Evolutionary conservation across 2,329 filamentous ascomycete genomes (phyloP).

Genomic region (Botrytis squamosa): DNA sequence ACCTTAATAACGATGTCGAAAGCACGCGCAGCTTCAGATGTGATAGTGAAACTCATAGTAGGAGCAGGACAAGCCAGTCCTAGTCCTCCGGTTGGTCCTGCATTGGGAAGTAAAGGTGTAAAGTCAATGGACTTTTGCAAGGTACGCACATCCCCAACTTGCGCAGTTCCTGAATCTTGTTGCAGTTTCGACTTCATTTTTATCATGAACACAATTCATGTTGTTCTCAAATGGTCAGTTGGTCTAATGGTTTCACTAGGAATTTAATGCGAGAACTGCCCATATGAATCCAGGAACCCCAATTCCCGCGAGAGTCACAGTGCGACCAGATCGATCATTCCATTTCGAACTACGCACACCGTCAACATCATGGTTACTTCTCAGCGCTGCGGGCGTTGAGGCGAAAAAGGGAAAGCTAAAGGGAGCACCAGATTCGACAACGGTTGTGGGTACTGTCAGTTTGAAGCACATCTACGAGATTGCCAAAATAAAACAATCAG

Average conservation of each 20-base stretch:
- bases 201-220: not conserved
- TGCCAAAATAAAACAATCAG: constrained; percentile 88
- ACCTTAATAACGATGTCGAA: constrained; percentile 38
- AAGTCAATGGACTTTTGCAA: constrained; percentile 99
- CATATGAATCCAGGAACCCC: constrained; percentile 81
- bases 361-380: constrained; percentile 85
- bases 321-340: constrained; percentile 91
- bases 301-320: constrained; percentile 84
- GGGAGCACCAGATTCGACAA: constrained; percentile 63
- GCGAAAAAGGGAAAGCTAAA: constrained; percentile 71
- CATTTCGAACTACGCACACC: constrained; percentile 91
- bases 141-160: constrained; percentile 48
- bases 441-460: constrained; percentile 78
- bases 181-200: not conserved
- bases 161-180: not conserved
- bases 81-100: constrained; percentile 93
- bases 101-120: constrained; percentile 93
- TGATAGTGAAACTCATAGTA: constrained; percentile 95
- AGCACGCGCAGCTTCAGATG: constrained; percentile 48
- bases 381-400: constrained; percentile 77
- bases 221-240: not conserved
- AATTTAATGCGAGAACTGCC: constrained; percentile 93
- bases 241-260: constrained; percentile 53
- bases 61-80: constrained; percentile 93
- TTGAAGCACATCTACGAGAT: constrained; percentile 98